Evolutionary conservation across 2,329 filamentous ascomycete species (phyloP).

Genomic region (Cadophora sp.): DNA sequence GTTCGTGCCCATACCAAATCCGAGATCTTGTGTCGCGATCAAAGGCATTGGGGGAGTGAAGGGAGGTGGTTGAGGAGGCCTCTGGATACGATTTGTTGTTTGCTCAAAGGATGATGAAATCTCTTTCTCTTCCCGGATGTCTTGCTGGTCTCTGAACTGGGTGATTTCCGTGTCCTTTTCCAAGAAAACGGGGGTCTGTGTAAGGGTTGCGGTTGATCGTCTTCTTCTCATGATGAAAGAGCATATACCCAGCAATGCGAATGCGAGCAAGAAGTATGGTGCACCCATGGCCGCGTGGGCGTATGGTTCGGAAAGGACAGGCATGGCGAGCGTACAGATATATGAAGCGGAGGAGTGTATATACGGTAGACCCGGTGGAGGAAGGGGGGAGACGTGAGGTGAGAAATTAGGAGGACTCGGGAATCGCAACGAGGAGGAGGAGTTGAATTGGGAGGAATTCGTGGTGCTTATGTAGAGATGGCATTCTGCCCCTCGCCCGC

Average conservation of each 20-base stretch:
- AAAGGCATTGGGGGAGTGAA: conserved; percentile 16
- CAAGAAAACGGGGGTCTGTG: not conserved
- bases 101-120: not conserved
- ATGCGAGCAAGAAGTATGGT: conserved; percentile 17
- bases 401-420: conserved; percentile 13
- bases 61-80: conserved; percentile 9
- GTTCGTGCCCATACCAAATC: conserved; percentile 3
- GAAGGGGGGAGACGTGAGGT: conserved; percentile 9
- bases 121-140: not conserved
- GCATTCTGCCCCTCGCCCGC: conserved; percentile 13
- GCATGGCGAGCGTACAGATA: conserved; percentile 17
- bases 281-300: conserved; percentile 10
- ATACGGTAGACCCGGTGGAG: conserved; percentile 8
- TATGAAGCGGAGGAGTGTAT: conserved; percentile 13
- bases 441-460: conserved; percentile 1
- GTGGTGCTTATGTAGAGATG: conserved; percentile 17
- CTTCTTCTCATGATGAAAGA: conserved; percentile 12
- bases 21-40: conserved; percentile 15
- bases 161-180: not conserved
- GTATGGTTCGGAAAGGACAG: conserved; percentile 27
- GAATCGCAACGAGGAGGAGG: conserved; percentile 1
- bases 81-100: conserved; percentile 28
- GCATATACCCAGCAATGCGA: conserved; percentile 21
- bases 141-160: not conserved
- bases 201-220: not conserved